Evolutionary conservation across 2,329 filamentous ascomycete genomes (phyloP), one percentile per base, ranked within the genome.

Genomic region (Aspergillus cejpii): DNA sequence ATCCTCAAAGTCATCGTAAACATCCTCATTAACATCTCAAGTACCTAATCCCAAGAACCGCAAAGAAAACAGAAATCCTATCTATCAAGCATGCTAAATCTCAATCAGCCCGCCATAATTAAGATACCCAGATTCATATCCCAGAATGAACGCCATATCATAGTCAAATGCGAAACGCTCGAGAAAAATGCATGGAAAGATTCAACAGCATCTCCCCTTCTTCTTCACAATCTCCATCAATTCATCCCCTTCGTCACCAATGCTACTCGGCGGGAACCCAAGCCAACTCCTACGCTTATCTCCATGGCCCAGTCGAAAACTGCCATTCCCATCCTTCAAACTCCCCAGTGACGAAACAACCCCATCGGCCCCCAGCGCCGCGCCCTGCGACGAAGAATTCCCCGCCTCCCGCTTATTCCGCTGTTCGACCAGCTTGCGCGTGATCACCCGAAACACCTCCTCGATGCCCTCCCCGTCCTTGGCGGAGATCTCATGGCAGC

Each of bases 401-500:
- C 77, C 75, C 11, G 72, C 69, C 48, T 78, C 76, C 11, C 76
- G 61, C 37, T 72, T 74, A 45, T 74, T 74, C 34, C 75, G 72
- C 60, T 91, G 79, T 70, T 96, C 91, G 4, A 84, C 81, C 14
- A 84, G 69, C 69, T 94, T 94, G 58, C 94, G 75, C 6, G 90
- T 92, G 37, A 89, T 85, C 20, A 94, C 87, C 1, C 91, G 79
- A 59, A 97, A 97, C 0, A 98, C 89, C 68, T 97, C 92, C 57
- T 97, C 92, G 14, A 98, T 90, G 14, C 91, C 91, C 72, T 96
- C 90, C 45, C 90, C 90, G 59, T 84, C 89, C 73, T 94, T 91
- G 38, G 91, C 90, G 56, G 84, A 90, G 61, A 98, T 91, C 71
- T 98, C 92, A 67, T 97, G 92, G 65, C 91, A 97, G 51, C 89